Evolutionary conservation across 2,329 filamentous ascomycete genomes (phyloP).

Genomic region (Neoscytalidium dimidiatum): DNA sequence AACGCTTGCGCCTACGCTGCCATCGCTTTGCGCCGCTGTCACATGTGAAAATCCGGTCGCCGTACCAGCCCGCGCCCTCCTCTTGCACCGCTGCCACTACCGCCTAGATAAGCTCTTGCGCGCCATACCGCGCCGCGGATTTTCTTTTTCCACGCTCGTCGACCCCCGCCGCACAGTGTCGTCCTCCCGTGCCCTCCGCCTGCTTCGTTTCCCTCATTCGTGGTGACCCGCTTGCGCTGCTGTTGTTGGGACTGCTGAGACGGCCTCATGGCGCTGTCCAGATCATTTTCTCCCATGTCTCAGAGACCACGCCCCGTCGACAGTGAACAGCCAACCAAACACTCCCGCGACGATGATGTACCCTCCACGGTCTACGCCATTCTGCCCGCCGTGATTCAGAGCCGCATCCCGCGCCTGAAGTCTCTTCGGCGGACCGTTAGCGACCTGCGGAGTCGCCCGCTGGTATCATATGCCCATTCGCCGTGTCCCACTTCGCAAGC

Average conservation of each 20-base stretch:
- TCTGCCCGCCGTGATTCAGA: conserved; percentile 56
- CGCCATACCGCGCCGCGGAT: not conserved
- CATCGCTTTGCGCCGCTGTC: not conserved
- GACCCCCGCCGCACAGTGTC: not conserved
- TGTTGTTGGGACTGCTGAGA: not conserved
- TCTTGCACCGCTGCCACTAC: not conserved
- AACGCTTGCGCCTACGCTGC: not conserved
- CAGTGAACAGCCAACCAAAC: not conserved
- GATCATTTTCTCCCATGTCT: not conserved
- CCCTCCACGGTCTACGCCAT: conserved; percentile 56
- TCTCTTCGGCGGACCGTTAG: conserved; percentile 46
- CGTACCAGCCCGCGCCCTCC: not conserved
- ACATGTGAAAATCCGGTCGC: not conserved
- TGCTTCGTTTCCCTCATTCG: not conserved
- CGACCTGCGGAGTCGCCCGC: conserved; percentile 28
- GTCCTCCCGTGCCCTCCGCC: not conserved
- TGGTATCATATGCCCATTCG: conserved; percentile 14
- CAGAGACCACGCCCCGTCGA: not conserved
- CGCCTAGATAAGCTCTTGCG: not conserved
- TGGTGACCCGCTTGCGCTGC: not conserved
- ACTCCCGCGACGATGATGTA: conserved; percentile 4
- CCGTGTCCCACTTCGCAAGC: not conserved
- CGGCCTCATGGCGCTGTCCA: not conserved
- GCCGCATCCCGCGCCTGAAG: conserved; percentile 52
- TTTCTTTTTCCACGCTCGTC: not conserved